Evolutionary conservation across 257 asterid genomes (phyloP), one percentile per base, ranked within the genome.

Genomic region (Sherardia arvensis): DNA sequence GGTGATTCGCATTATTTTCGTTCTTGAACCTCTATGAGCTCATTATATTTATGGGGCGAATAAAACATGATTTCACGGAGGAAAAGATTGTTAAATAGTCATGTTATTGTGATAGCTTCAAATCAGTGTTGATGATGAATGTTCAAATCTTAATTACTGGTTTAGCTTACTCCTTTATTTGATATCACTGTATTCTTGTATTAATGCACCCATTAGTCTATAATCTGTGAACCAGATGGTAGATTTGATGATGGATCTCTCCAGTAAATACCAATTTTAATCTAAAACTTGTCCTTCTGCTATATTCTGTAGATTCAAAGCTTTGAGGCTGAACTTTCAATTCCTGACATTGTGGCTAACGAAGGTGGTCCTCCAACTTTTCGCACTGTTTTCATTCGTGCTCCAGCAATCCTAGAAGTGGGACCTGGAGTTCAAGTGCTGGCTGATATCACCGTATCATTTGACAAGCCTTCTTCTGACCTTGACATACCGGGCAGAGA

Each of bases 281-380:
- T 38, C 8, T 57, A 25, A 65, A 29, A 43, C 5, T 43, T 60
- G 32, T 27, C 49, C 14, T 4, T 40, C 15, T 48, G 20, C 45
- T 63, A 4, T 14, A 10, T 53, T 65, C n/a, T 23, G 69, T 80
- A 92, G 98, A 71, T 92, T 55, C 99, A 87, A 80, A 92, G 99
- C 79, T 92, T 92, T 69, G 99, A 89, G 87, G 79, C 95, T 15
- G 97, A 89, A 69, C 66, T 92, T 65, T 65, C 81, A 34, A 59
- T 92, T 78, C 99, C 99, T 20, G 88, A 81, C 66, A 70, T 89
- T 59, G 96, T 80, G 61, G 90, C 88, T 56, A 72, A 68, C 74
- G 99, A 89, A 84, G 99, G 99, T 43, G 97, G 97, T 45, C 87
- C 97, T 67, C 92, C 95, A 54, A 81, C 71, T 74, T 93, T 85